Conservation (phyloP, 116 monocot species). For the Phalaenopsis hybrid region DNA sequence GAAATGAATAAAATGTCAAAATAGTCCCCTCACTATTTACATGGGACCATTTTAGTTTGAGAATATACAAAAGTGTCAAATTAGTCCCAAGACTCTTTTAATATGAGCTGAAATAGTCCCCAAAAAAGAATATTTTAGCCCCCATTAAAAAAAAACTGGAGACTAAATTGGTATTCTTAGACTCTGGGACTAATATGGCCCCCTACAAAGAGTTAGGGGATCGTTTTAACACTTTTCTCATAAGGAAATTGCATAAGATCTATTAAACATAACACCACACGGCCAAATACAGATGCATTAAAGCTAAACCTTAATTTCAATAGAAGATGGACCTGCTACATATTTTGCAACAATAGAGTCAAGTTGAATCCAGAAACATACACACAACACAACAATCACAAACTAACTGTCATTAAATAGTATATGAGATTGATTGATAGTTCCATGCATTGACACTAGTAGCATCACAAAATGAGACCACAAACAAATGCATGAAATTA, state of each 20-base stretch:
- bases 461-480: neutral
- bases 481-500: neutral
- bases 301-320: neutral
- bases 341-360: neutral
- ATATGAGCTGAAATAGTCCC: too few relatives aligned
- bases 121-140: too few relatives aligned
- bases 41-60: too few relatives aligned
- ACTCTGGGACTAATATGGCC: too few relatives aligned
- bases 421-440: neutral
- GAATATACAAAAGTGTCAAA: too few relatives aligned
- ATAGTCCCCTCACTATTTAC: too few relatives aligned
- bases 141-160: too few relatives aligned
- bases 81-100: too few relatives aligned
- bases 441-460: neutral
- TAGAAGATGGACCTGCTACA: neutral
- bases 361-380: neutral
- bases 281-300: neutral
- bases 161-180: too few relatives aligned
- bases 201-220: too few relatives aligned
- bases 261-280: neutral
- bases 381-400: slow-evolving; percentile 1
- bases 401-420: neutral
- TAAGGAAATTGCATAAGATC: neutral
- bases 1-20: too few relatives aligned
- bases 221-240: too few relatives aligned